Evolutionary conservation across 805 yeast genomes (phyloP).

Genomic region (Schwanniomyces occidentalis): DNA sequence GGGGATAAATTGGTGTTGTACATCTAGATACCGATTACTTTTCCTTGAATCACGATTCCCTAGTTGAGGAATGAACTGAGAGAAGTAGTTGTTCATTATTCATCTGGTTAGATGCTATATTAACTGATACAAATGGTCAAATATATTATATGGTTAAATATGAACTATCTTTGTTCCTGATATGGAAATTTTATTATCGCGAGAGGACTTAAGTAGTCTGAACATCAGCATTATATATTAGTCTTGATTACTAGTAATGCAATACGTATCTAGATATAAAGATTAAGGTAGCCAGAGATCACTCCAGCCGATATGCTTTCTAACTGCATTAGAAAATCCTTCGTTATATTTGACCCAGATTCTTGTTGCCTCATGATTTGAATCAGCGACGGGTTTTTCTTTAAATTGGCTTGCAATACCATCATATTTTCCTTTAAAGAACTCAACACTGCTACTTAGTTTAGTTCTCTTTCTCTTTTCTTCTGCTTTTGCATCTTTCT

Average conservation of each 20-base stretch:
- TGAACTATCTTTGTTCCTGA: too few species aligned
- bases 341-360: constrained; percentile 90
- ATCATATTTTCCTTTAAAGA: constrained; percentile 39
- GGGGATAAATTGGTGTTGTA: too few species aligned
- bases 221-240: too few species aligned
- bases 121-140: too few species aligned
- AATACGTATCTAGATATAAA: not conserved
- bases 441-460: constrained; percentile 35
- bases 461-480: constrained; percentile 23
- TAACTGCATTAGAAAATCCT: constrained; percentile 89
- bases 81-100: constrained; percentile 28
- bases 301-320: constrained; percentile 78
- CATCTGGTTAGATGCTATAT: too few species aligned
- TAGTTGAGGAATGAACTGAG: constrained; percentile 30
- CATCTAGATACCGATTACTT: too few species aligned
- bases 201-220: too few species aligned
- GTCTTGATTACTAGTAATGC: not conserved
- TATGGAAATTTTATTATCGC: too few species aligned
- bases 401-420: constrained; percentile 29
- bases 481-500: constrained; percentile 8
- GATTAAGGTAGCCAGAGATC: constrained; percentile 51
- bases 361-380: constrained; percentile 39
- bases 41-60: constrained; percentile 10
- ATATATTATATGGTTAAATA: too few species aligned
- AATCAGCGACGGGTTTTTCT: constrained; percentile 18